Evolutionary conservation across 306 rosid genomes (phyloP).

Genomic region (Vigna radiata): DNA sequence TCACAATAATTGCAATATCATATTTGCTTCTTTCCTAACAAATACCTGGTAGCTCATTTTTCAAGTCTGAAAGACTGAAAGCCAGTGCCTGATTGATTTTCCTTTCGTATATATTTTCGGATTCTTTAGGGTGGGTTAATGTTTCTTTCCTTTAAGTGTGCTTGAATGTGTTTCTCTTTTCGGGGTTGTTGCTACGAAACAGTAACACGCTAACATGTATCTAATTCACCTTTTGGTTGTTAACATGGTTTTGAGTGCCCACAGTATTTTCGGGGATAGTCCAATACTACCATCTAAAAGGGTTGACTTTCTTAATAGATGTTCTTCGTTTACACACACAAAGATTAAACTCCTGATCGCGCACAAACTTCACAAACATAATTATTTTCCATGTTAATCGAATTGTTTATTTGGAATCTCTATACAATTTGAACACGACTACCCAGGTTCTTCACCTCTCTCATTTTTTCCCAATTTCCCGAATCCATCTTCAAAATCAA

Average conservation of each 20-base stretch:
- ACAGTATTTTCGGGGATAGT: too few species aligned
- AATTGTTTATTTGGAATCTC: not conserved
- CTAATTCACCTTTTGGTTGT: not conserved
- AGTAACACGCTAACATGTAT: not conserved
- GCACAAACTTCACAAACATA: not conserved
- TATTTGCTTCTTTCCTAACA: not conserved
- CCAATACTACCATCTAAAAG: too few species aligned
- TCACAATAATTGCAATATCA: not conserved
- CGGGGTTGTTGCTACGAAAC: not conserved
- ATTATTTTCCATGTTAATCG: not conserved
- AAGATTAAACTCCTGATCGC: too few species aligned
- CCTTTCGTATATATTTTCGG: not conserved
- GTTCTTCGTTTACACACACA: too few species aligned
- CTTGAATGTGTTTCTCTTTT: not conserved
- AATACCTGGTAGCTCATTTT: not conserved
- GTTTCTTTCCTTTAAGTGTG: not conserved
- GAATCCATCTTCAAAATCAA: too few species aligned
- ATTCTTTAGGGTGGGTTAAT: not conserved
- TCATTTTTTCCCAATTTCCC: too few species aligned
- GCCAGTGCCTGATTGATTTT: not conserved
- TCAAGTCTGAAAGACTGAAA: not conserved
- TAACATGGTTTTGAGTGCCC: not conserved
- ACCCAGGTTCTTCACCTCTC: not conserved
- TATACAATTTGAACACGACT: not conserved
- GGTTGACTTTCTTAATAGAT: too few species aligned